A percentile compares a stretch with the other conserved stretches of the same genome.
Conservation (phyloP, 768 basidiomycete species). For the Mrakia gelida region DNA sequence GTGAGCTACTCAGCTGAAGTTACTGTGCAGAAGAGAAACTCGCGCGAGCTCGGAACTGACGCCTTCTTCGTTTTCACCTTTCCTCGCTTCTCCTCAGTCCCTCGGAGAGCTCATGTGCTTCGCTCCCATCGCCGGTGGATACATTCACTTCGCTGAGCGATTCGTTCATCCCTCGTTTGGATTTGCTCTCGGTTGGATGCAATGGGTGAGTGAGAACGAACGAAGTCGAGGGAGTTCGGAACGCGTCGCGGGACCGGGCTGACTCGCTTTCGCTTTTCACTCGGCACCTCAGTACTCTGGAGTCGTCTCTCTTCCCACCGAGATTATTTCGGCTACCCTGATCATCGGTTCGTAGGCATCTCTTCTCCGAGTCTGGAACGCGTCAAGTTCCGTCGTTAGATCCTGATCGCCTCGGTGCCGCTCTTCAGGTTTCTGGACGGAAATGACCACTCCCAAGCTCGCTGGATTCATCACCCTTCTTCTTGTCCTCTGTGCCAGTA, state of each 20-base stretch:
- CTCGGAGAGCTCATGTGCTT: slow-evolving; percentile 73
- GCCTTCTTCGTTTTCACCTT: no score
- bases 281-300: slow-evolving; percentile 43
- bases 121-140: slow-evolving; percentile 61
- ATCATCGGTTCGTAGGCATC: slow-evolving; percentile 36
- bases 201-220: slow-evolving; percentile 2
- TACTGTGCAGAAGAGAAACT: no score
- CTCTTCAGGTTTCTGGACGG: slow-evolving; percentile 49
- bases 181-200: slow-evolving; percentile 41
- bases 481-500: neutral
- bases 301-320: slow-evolving; percentile 46
- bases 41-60: no score
- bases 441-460: slow-evolving; percentile 41
- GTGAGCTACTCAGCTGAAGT: no score
- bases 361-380: neutral
- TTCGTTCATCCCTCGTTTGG: slow-evolving; percentile 42
- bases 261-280: no score
- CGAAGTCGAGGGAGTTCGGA: no score
- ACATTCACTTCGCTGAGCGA: slow-evolving; percentile 26
- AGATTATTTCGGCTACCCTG: slow-evolving; percentile 42
- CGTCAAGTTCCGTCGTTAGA: no score
- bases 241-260: no score
- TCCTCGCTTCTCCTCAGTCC: slow-evolving; percentile 37
- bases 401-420: no score
- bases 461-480: slow-evolving; percentile 31